A percentile compares a stretch with the other conserved stretches of the same genome.
Evolutionary conservation across 306 rosid species (phyloP).

Genomic region (Styphnolobium japonicum): DNA sequence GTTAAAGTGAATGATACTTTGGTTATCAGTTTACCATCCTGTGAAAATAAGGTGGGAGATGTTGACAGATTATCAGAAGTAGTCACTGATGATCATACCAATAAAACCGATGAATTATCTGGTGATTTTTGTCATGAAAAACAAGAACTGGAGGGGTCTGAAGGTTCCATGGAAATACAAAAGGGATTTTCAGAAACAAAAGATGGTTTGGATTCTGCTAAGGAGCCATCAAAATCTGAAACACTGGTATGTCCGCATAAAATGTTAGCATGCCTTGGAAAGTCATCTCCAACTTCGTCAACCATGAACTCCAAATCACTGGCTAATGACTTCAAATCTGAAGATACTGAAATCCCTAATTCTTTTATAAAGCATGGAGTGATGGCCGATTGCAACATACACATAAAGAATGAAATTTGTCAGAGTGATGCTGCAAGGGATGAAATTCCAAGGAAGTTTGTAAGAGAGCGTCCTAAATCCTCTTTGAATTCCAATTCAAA

Average conservation of each 20-base stretch:
- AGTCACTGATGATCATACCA: constrained; percentile 41
- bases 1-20: constrained; percentile 37
- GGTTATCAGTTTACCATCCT: constrained; percentile 35
- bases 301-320: constrained; percentile 47
- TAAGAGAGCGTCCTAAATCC: constrained; percentile 64
- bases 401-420: constrained; percentile 52
- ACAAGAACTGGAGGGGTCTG: constrained; percentile 54
- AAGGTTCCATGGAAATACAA: constrained; percentile 40
- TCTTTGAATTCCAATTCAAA: constrained; percentile 45
- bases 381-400: constrained; percentile 44
- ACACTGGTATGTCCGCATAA: constrained; percentile 44
- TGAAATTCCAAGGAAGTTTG: constrained; percentile 58
- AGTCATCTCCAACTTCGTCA: constrained; percentile 50
- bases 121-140: constrained; percentile 43
- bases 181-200: constrained; percentile 49
- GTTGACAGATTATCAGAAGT: constrained; percentile 44
- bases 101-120: constrained; percentile 44
- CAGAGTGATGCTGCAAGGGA: constrained; percentile 48
- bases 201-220: constrained; percentile 46
- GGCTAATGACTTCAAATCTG: constrained; percentile 40
- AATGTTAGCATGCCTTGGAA: constrained; percentile 42
- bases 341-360: constrained; percentile 47
- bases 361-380: constrained; percentile 46
- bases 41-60: constrained; percentile 49
- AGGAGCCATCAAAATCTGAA: constrained; percentile 57